Evolutionary conservation across 192 early-diverging fungal genomes (phyloP), one percentile per base, ranked within the genome.

Genomic region (Linnemannia schmuckeri): DNA sequence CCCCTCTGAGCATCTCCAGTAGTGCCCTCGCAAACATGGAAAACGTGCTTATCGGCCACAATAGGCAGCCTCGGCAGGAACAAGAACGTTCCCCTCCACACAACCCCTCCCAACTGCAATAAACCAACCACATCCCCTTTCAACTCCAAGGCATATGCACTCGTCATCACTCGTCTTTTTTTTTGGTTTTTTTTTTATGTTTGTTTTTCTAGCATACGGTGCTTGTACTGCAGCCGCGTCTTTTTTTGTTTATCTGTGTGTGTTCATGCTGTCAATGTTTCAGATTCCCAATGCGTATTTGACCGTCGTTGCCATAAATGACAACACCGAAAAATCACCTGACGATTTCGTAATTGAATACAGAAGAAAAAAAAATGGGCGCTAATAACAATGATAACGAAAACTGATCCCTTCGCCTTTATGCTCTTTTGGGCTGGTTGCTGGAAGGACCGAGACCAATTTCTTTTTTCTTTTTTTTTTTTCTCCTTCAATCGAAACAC

Each of bases 11-110:
- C 33, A 42, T 83, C 41, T 77, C 82, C 37, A 55, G 72, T 1
- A 54, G 69, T 54, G 75, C 49, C 6, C 69, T 79, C 5, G 52
- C 78, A 30, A 76, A 78, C 18, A 85, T 85, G 83, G 78, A 75
- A 38, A 75, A 80, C 27, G 42, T 80, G 4, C n/a, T 79, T 15
- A 74, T 24, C 5, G 79, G 33, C 42, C 82, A 85, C 22, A 84
- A 49, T 68, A 81, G 66, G 52, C 76, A 77, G 41, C 27, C 27
- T 3, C 75, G 77, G 35, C 61, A 79, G 24, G 40, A 55, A n/a
- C 70, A 70, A 22, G 49, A 52, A 18, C 49, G 49, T 22, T 52
- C 49, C 49, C 20, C 49, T 20, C 13, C 3, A 7, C 47, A 52
- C 17, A 17, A 52, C 18, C 47, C 47, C 47, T 52, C 47, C 49